Percentiles rank a stretch among this genome's conserved stretches.
Conservation (phyloP, 768 basidiomycete species). For the Cytidiella melzeri region DNA sequence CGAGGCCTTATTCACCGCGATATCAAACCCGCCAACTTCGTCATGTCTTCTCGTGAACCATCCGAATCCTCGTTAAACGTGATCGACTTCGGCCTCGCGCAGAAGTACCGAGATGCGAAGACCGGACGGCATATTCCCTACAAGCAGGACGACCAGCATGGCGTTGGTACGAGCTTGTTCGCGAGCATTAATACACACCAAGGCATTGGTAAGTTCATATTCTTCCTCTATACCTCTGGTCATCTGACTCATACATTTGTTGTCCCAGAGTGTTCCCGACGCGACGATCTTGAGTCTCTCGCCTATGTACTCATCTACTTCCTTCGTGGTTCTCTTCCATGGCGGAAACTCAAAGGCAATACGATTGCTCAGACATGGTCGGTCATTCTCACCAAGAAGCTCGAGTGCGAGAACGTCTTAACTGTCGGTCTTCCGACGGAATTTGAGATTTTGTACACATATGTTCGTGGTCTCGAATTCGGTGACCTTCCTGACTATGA, state of each 20-base stretch:
- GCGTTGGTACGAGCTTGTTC: slow-evolving; percentile 74
- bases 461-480: slow-evolving; percentile 77
- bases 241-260: slow-evolving; percentile 7
- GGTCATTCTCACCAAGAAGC: slow-evolving; percentile 67
- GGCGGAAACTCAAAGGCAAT: slow-evolving; percentile 66
- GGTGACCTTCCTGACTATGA: slow-evolving; percentile 89
- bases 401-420: slow-evolving; percentile 58
- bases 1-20: slow-evolving; percentile 94
- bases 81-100: slow-evolving; percentile 83
- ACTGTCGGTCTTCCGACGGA: slow-evolving; percentile 75
- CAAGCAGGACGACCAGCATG: slow-evolving; percentile 67
- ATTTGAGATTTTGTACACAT: slow-evolving; percentile 72
- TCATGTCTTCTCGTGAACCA: slow-evolving; percentile 81
- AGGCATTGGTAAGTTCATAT: slow-evolving; percentile 53
- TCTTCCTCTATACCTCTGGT: neutral
- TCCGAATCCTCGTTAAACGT: slow-evolving; percentile 74
- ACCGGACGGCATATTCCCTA: slow-evolving; percentile 67
- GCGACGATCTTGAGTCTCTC: slow-evolving; percentile 75
- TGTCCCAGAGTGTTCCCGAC: slow-evolving; percentile 57
- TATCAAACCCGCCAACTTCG: slow-evolving; percentile 98
- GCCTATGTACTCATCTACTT: slow-evolving; percentile 85
- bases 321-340: slow-evolving; percentile 69
- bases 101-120: slow-evolving; percentile 63
- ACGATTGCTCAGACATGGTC: slow-evolving; percentile 69
- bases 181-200: slow-evolving; percentile 70